These are phyloP conservation scores for Boletus pseudopeckii DNA, from an alignment of 768 basidiomycete species.

Conservation along the genomic window DNA sequence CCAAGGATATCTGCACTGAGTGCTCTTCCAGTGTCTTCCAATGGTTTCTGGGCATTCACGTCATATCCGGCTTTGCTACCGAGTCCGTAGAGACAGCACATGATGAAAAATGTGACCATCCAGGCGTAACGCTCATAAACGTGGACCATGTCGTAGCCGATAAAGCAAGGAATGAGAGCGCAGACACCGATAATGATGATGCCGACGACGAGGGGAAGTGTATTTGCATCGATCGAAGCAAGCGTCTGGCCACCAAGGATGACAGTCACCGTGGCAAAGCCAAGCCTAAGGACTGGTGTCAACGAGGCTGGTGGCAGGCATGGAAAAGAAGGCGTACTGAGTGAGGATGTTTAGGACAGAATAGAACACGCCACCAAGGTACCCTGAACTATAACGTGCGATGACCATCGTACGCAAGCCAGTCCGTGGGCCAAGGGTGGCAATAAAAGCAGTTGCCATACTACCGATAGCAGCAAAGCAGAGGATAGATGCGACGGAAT, in stretches of 20 bases:
- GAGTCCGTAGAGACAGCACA: constrained; percentile 50
- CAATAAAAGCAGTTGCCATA: constrained; percentile 45
- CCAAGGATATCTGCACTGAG: constrained; percentile 46
- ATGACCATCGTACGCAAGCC: constrained; percentile 56
- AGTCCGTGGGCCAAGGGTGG: constrained; percentile 50
- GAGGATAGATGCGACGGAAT: constrained; percentile 42
- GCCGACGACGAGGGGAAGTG: constrained; percentile 45
- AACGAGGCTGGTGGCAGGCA: not conserved
- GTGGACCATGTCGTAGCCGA: constrained; percentile 48
- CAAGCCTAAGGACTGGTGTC: constrained; percentile 30
- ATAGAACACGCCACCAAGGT: constrained; percentile 46
- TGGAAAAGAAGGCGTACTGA: constrained; percentile 28
- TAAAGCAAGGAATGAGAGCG: constrained; percentile 43
- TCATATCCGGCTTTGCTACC: constrained; percentile 47
- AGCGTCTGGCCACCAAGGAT: constrained; percentile 54
- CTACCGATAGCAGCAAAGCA: constrained; percentile 45
- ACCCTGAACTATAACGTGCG: constrained; percentile 46
- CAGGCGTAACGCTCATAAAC: constrained; percentile 55
- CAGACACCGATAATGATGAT: constrained; percentile 45
- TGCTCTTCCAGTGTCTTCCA: constrained; percentile 42
- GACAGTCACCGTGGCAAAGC: constrained; percentile 45
- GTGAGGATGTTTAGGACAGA: constrained; percentile 55
- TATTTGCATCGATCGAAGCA: constrained; percentile 41
- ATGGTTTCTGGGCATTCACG: constrained; percentile 38
- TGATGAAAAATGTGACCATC: constrained; percentile 44